phyloP scores from a whole-genome alignment of 1,284 basidiomycete species.

The Mixia osmundae region DNA sequence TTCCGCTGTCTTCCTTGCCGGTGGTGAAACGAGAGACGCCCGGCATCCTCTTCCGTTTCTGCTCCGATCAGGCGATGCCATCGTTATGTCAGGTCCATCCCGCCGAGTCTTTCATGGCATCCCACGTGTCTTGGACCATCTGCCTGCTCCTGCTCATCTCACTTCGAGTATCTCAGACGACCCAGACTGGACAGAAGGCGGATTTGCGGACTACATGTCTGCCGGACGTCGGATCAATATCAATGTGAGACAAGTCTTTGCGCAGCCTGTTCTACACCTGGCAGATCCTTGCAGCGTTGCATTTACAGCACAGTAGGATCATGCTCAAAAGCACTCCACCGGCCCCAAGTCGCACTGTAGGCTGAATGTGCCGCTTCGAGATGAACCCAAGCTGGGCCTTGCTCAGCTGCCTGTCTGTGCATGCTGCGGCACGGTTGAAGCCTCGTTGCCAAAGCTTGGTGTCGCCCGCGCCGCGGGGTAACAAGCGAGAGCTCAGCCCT shows the following conservation, averaged over 20 bases:
- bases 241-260: conserved; percentile 55
- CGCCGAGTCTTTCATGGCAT: conserved; percentile 61
- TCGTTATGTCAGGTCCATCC: conserved; percentile 72
- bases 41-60: conserved; percentile 57
- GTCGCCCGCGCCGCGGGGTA: conserved; percentile 18
- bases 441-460: conserved; percentile 42
- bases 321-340: no score
- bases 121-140: conserved; percentile 11
- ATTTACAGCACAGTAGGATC: no score
- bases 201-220: conserved; percentile 32
- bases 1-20: conserved; percentile 67
- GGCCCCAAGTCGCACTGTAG: no score
- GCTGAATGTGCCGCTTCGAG: no score
- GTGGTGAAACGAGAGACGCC: conserved; percentile 44
- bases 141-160: neutral
- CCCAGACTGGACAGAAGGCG: no score
- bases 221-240: conserved; percentile 53
- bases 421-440: no score
- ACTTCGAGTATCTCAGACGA: conserved; percentile 27
- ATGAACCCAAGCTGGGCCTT: no score
- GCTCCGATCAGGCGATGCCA: conserved; percentile 59
- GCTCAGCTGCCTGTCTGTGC: no score
- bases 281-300: no score
- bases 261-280: no score
- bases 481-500: no score